Percentiles rank a stretch among this genome's conserved stretches.
Conservation (phyloP, 1,139 yeast genomes). For the Schwanniomyces etchellsii region DNA sequence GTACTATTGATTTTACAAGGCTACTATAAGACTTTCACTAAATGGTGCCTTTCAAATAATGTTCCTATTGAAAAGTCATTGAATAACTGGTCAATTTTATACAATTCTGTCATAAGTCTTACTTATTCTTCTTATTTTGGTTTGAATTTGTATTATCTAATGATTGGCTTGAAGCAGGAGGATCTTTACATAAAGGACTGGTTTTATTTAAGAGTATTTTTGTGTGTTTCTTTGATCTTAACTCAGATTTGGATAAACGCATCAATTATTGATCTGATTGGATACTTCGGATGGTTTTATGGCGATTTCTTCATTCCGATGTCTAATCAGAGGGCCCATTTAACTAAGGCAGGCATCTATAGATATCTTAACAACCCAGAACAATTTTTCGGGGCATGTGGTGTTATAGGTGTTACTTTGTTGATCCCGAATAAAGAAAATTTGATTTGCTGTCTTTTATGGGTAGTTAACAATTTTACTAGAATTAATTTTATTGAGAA, state of each 20-base stretch:
- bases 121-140: slow-evolving; percentile 44
- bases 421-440: slow-evolving; percentile 58
- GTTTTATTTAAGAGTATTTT: slow-evolving; percentile 52
- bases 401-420: slow-evolving; percentile 74
- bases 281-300: slow-evolving; percentile 86
- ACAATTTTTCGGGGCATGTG: slow-evolving; percentile 75
- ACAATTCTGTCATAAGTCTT: slow-evolving; percentile 47
- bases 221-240: slow-evolving; percentile 49
- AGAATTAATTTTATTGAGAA: slow-evolving; percentile 73
- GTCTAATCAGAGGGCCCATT: slow-evolving; percentile 35
- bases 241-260: slow-evolving; percentile 70
- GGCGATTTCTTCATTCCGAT: slow-evolving; percentile 78
- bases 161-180: slow-evolving; percentile 15
- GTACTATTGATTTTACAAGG: slow-evolving; percentile 57
- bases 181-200: slow-evolving; percentile 28
- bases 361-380: slow-evolving; percentile 84
- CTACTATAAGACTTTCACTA: slow-evolving; percentile 58
- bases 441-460: slow-evolving; percentile 50
- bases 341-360: slow-evolving; percentile 80
- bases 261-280: slow-evolving; percentile 69
- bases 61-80: slow-evolving; percentile 64
- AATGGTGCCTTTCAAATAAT: slow-evolving; percentile 61
- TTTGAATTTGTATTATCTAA: slow-evolving; percentile 26
- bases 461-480: slow-evolving; percentile 65
- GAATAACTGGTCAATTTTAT: slow-evolving; percentile 71